These are phyloP conservation scores for Priceomyces melissophilus DNA, from an alignment of 805 yeast species.

Conservation along the genomic window DNA sequence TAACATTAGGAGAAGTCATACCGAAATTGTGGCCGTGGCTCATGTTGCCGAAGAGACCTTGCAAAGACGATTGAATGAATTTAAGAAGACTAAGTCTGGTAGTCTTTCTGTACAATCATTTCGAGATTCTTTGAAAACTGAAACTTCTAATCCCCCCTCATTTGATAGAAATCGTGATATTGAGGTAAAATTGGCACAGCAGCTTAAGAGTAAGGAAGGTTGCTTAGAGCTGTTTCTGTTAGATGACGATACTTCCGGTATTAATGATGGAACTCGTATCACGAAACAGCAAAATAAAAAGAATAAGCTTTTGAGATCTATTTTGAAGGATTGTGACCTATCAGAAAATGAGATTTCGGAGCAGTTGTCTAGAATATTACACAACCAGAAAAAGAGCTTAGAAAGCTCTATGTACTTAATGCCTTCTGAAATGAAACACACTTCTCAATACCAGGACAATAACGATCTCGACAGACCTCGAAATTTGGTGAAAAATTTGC, in stretches of 20 bases:
- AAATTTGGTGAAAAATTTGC: constrained; percentile 51
- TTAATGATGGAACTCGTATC: constrained; percentile 5
- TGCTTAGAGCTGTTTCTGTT: constrained; percentile 19
- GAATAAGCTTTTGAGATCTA: constrained; percentile 20
- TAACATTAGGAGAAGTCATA: constrained; percentile 84
- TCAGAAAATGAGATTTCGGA: constrained; percentile 22
- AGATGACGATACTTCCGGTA: constrained; percentile 9
- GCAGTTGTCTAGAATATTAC: constrained; percentile 19
- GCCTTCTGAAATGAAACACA: constrained; percentile 17
- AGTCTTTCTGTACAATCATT: constrained; percentile 69
- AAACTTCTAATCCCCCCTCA: constrained; percentile 78
- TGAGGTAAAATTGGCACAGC: constrained; percentile 40
- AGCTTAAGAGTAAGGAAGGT: constrained; percentile 19
- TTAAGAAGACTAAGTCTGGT: constrained; percentile 73
- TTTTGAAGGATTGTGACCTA: constrained; percentile 29
- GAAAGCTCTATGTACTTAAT: constrained; percentile 17
- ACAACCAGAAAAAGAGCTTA: constrained; percentile 19
- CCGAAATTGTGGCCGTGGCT: constrained; percentile 92
- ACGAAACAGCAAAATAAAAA: constrained; percentile 11
- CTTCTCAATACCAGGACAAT: constrained; percentile 11
- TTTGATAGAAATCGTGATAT: constrained; percentile 57
- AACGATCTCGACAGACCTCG: constrained; percentile 31
- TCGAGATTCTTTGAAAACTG: constrained; percentile 45
- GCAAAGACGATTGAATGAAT: constrained; percentile 86
- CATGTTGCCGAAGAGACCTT: constrained; percentile 93